phyloP scores from a whole-genome alignment of 2,329 filamentous ascomycete genomes.

The Cladosporium colombiae region DNA sequence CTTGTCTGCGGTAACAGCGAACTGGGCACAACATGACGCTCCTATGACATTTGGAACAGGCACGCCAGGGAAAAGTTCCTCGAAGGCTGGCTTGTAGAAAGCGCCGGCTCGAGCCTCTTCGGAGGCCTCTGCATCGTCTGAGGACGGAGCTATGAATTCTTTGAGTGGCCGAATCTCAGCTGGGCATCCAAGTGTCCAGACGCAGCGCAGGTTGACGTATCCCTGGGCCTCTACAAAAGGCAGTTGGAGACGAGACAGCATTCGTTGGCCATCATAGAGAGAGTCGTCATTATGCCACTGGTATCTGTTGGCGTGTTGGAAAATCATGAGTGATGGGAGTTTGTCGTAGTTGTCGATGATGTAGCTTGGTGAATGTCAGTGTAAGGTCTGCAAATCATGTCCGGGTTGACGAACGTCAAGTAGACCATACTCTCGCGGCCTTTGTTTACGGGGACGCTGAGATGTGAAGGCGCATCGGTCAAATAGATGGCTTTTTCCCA shows the following conservation, averaged over 20 bases:
- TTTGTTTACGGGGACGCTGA: constrained; percentile 50
- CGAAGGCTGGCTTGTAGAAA: constrained; percentile 52
- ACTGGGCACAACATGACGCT: constrained; percentile 58
- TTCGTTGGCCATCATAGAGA: constrained; percentile 50
- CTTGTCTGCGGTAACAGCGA: constrained; percentile 52
- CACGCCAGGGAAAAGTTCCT: constrained; percentile 48
- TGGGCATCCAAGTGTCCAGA: constrained; percentile 55
- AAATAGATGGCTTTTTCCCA: constrained; percentile 47
- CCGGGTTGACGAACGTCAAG: constrained; percentile 42
- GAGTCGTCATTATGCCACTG: constrained; percentile 59
- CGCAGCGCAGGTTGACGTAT: constrained; percentile 57
- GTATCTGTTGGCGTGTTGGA: constrained; percentile 58
- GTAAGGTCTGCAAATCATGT: neutral
- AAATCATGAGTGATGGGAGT: constrained; percentile 57
- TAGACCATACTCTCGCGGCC: constrained; percentile 54
- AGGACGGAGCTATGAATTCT: constrained; percentile 34
- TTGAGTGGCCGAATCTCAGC: constrained; percentile 50
- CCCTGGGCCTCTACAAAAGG: constrained; percentile 52
- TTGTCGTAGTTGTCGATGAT: constrained; percentile 59
- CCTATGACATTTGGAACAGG: constrained; percentile 49
- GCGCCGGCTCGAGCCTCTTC: constrained; percentile 49
- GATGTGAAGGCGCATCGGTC: constrained; percentile 43
- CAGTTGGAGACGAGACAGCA: constrained; percentile 52
- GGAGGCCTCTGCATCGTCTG: constrained; percentile 25
- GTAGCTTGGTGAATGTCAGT: constrained; percentile 33